phyloP scores from a whole-genome alignment of 176 grass and related monocot genomes.

The Avena insularis region DNA sequence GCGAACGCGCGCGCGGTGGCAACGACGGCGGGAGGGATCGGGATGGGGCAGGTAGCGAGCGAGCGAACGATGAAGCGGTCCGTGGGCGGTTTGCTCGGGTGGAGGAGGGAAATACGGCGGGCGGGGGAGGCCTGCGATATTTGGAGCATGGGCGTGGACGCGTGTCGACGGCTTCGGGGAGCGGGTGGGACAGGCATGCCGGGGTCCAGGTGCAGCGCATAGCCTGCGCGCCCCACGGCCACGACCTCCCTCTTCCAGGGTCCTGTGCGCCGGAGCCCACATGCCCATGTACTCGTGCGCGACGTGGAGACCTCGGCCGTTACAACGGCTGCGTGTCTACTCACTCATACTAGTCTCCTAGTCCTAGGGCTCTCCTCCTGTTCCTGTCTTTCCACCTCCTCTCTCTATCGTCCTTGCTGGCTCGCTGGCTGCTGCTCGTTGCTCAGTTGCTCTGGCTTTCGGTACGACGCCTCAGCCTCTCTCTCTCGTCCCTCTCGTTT shows the following conservation, averaged over 20 bases:
- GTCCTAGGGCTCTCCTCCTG: too few species aligned
- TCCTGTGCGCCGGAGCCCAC: background rate
- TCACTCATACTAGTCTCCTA: background rate
- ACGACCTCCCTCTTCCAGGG: background rate
- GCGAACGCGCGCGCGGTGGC: background rate
- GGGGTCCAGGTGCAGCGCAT: constrained; percentile 44
- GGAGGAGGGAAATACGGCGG: background rate
- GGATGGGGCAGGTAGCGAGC: background rate
- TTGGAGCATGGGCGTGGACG: constrained; percentile 32
- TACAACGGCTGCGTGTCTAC: background rate
- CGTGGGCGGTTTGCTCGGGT: constrained; percentile 24
- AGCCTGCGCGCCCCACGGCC: background rate
- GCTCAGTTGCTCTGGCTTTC: background rate
- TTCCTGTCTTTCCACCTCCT: background rate
- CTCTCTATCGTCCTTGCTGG: background rate
- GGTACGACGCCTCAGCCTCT: background rate
- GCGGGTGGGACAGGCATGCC: background rate
- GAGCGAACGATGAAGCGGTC: background rate
- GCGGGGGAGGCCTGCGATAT: background rate
- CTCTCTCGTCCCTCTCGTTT: too few species aligned
- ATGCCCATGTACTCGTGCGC: background rate
- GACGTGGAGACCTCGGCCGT: constrained; percentile 31
- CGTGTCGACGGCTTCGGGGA: constrained; percentile 39
- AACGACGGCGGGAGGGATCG: background rate
- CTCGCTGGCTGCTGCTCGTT: background rate